Evolutionary conservation across 495 filamentous ascomycete species (phyloP), one percentile per base, ranked within the genome.

Genomic region (Gamarada debralockiae): DNA sequence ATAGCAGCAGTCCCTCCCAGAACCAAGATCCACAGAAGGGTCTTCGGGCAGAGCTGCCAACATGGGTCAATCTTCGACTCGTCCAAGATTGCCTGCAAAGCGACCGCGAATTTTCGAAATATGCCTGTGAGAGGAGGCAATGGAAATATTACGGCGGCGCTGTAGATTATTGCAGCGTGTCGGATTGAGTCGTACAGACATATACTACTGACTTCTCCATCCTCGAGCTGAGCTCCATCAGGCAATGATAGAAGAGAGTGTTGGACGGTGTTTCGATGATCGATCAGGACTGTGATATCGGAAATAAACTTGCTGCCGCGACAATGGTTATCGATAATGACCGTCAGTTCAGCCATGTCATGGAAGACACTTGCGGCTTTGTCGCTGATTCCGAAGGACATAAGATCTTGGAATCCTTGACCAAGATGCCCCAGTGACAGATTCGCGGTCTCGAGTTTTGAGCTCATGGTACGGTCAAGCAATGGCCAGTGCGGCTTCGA

Each of bases 401-500:
- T 7, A 21, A 52, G 37, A 13, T 31, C 21, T 41, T 22, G 15
- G 18, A 52, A 52, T 4, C 21, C 31, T 17, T 22, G 37, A 8
- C 37, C 49, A 7, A 29, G 49, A 10, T 15, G 14, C 14, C 13
- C 10, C 13, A 31, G 21, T 6, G n/a, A 17, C 9, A 0, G 40
- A 9, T 15, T 29, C 7, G 23, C 3, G 18, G 12, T 25, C 14
- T 41, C 39, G 41, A 20, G 38, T 42, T 14, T 40, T 3, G 18
- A 31, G 37, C 8, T 4, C 8, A 3, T 45, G 4, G 18, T 52
- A 1, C 49, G 49, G 3, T 42, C 15, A 15, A 52, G 36, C 13
- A 52, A 25, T 15, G 49, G 49, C 49, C 49, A 52, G 23, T 42
- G n/a, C 5, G 49, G 49, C 20, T 52, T 52, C 2, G 37, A 15